These are phyloP conservation scores for Saccharum spontaneum DNA, from an alignment of 176 grass and related monocot genomes.

Conservation along the genomic window DNA sequence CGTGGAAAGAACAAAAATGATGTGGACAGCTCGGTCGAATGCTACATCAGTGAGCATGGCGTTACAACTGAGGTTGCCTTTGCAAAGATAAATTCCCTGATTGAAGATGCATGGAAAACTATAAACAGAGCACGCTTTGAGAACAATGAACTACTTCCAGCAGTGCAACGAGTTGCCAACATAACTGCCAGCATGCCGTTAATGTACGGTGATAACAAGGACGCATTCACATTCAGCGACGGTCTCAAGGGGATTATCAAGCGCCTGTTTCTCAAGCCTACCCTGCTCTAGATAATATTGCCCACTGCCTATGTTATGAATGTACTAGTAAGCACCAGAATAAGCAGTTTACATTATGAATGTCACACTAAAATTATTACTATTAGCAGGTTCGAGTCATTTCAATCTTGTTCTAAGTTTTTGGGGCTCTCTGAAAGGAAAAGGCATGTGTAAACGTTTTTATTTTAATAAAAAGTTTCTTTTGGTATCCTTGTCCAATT, in stretches of 20 bases:
- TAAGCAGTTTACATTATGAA: too few relatives aligned
- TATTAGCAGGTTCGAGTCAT: too few relatives aligned
- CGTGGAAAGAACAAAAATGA: constrained; percentile 29
- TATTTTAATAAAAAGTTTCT: too few relatives aligned
- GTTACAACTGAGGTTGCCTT: not conserved
- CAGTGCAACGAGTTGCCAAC: constrained; percentile 6
- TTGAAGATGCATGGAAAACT: constrained; percentile 27
- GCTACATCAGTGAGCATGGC: constrained; percentile 8
- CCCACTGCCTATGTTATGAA: not conserved
- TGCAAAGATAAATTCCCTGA: not conserved
- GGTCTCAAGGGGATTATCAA: constrained; percentile 28
- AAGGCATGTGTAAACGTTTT: too few relatives aligned
- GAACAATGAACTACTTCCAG: not conserved
- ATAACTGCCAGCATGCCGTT: constrained; percentile 29
- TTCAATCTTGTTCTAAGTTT: too few relatives aligned
- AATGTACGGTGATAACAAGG: constrained; percentile 39
- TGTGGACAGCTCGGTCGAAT: constrained; percentile 1
- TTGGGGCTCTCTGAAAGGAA: too few relatives aligned
- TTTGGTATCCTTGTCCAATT: too few relatives aligned
- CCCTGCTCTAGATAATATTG: not conserved
- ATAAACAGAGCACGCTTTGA: constrained; percentile 7
- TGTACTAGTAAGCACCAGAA: not conserved
- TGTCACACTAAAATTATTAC: too few relatives aligned
- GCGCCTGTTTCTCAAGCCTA: constrained; percentile 26
- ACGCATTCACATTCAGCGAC: constrained; percentile 29